Conservation (phyloP, 2,329 filamentous ascomycete genomes). For the Daldinia eschscholtzii region DNA sequence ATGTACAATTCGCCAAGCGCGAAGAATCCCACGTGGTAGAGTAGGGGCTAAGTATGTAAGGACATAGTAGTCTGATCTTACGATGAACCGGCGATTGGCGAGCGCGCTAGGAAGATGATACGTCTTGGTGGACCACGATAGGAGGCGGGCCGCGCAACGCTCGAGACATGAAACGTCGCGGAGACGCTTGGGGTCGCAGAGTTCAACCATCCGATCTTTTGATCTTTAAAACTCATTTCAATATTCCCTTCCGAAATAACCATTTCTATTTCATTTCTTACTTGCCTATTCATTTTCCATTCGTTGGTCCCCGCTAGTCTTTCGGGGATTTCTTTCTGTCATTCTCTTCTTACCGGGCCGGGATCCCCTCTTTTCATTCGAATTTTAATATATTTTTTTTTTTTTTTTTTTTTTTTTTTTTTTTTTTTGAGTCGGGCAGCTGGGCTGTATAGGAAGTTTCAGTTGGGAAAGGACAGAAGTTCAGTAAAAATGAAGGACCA, state of each 20-base stretch:
- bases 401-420: not conserved
- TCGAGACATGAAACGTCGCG: constrained; percentile 29
- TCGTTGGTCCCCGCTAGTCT: not conserved
- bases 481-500: constrained; percentile 34
- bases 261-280: constrained; percentile 11
- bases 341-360: constrained; percentile 29
- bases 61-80: constrained; percentile 26
- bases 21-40: not conserved
- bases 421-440: constrained; percentile 4
- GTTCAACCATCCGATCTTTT: constrained; percentile 11
- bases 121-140: constrained; percentile 9
- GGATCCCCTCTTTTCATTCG: constrained; percentile 22
- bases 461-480: not conserved
- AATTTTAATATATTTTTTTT: not conserved
- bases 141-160: constrained; percentile 19
- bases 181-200: constrained; percentile 20
- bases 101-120: constrained; percentile 11
- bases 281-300: constrained; percentile 6
- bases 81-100: constrained; percentile 22
- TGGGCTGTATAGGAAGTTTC: constrained; percentile 16
- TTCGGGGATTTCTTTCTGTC: not conserved
- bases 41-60: not conserved
- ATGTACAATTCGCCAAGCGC: not conserved
- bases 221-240: constrained; percentile 4
- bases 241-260: constrained; percentile 11